phyloP scores from a whole-genome alignment of 2,329 filamentous ascomycete species.

The Massarina eburnea region DNA sequence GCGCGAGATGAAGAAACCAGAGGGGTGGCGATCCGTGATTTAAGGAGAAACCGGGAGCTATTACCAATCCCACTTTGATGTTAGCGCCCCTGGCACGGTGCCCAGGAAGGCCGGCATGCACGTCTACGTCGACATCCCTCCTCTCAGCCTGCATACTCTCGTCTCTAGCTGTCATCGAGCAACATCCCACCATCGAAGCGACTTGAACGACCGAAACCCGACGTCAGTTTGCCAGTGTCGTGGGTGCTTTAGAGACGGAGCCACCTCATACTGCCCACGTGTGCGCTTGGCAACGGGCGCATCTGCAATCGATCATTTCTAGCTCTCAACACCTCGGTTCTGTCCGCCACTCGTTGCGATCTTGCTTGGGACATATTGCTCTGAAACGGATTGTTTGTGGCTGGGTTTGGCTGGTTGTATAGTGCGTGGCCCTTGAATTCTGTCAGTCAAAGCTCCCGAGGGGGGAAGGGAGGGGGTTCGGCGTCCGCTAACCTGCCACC shows the following conservation, averaged over 20 bases:
- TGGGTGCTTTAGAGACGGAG: slow-evolving; percentile 26
- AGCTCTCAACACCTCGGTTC: slow-evolving; percentile 18
- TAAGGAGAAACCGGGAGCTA: slow-evolving; percentile 21
- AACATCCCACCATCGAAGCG: slow-evolving; percentile 7
- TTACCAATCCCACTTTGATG: slow-evolving; percentile 37
- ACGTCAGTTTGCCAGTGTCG: slow-evolving; percentile 16
- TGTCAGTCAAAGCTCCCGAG: slow-evolving; percentile 28
- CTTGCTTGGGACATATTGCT: slow-evolving; percentile 4
- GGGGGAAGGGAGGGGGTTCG: slow-evolving; percentile 32
- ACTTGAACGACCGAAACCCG: slow-evolving; percentile 6
- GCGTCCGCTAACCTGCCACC: slow-evolving; percentile 36
- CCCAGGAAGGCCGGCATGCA: slow-evolving; percentile 28
- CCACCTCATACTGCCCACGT: slow-evolving; percentile 39
- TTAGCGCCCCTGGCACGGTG: slow-evolving; percentile 39
- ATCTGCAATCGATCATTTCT: slow-evolving; percentile 35
- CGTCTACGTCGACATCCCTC: slow-evolving; percentile 28
- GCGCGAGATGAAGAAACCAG: slow-evolving; percentile 1
- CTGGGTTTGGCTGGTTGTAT: slow-evolving; percentile 11
- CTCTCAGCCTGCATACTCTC: slow-evolving; percentile 18
- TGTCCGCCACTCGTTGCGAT: slow-evolving; percentile 14
- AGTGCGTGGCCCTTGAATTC: slow-evolving; percentile 12
- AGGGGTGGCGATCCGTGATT: slow-evolving; percentile 7
- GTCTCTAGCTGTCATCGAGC: slow-evolving; percentile 11
- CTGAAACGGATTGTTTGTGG: slow-evolving; percentile 12
- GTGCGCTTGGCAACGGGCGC: slow-evolving; percentile 38